phyloP scores from a whole-genome alignment of 2,329 filamentous ascomycete species.

The Coniosporium tulheliwenetii region DNA sequence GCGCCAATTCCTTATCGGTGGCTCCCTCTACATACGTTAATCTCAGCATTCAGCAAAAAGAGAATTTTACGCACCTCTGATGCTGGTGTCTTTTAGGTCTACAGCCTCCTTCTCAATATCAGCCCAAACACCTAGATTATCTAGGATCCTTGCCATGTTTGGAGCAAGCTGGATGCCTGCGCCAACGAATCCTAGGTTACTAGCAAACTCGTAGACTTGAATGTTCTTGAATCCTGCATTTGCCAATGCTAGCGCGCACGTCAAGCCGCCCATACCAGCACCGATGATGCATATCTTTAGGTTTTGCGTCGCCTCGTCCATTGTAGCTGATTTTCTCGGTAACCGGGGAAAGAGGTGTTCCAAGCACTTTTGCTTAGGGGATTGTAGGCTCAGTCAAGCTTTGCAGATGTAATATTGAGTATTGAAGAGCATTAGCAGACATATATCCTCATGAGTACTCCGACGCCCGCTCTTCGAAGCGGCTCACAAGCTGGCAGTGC shows the following conservation, averaged over 20 bases:
- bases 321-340: background rate
- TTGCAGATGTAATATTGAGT: no score
- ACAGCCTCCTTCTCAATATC: slow-evolving; percentile 57
- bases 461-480: no score
- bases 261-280: slow-evolving; percentile 61
- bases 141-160: slow-evolving; percentile 65
- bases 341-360: background rate
- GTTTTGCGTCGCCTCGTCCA: background rate
- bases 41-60: background rate
- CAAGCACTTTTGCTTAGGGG: no score
- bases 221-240: slow-evolving; percentile 62
- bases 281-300: slow-evolving; percentile 30
- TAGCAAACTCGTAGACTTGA: slow-evolving; percentile 58
- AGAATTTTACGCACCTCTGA: slow-evolving; percentile 37
- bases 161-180: slow-evolving; percentile 75
- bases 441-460: no score
- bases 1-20: slow-evolving; percentile 51
- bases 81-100: slow-evolving; percentile 54
- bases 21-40: slow-evolving; percentile 38
- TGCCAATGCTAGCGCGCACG: slow-evolving; percentile 55
- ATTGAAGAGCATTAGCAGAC: no score
- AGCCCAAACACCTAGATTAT: slow-evolving; percentile 56
- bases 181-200: slow-evolving; percentile 64
- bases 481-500: no score
- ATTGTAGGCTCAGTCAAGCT: no score